Evolutionary conservation across 2,329 filamentous ascomycete species (phyloP), one percentile per base, ranked within the genome.

Genomic region (Lasiodiplodia sp.): DNA sequence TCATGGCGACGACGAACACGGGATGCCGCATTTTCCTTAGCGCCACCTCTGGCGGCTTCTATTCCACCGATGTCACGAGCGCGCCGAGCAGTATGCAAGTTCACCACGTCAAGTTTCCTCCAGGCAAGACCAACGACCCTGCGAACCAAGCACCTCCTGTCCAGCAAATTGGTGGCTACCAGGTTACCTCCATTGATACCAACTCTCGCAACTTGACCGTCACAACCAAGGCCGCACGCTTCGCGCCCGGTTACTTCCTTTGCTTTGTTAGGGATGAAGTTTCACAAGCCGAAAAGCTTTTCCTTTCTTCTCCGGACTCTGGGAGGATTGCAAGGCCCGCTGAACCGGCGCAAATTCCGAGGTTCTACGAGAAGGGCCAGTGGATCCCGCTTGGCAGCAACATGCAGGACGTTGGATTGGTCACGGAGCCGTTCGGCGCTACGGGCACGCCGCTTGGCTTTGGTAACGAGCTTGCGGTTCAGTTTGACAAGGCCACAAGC

Each of bases 61-160:
- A 82, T 67, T 81, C 83, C 67, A 84, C 88, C 37, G 86, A 86
- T 16, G 23, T 62, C 34, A 58, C 66, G 2, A 68, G 66, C 23
- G 66, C 66, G 4, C 66, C 96, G 0, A 94, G 92, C 73, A 97
- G 93, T 80, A 97, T 99, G 93, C 94, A 97, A 79, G 90, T 97
- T n/a, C 92, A 96, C 73, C 96, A 97, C 76, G 93, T 99, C 79
- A 96, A 96, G 77, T 97, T 97, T 69, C 96, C 96, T 1, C 96
- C 96, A 0, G 79, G 83, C 49, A 73, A 76, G 31, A 52, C 52
- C 31, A 51, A 55, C 49, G 62, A 72, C 28, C 40, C 75, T 71
- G 38, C 68, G 58, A 72, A 72, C 21, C 62, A 73, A 47, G 44
- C 44, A 18, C n/a, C 38, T 3, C 58, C 52, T 18, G 37, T 63